Evolutionary conservation across 352 stramenopile genomes (phyloP), one percentile per base, ranked within the genome.

Genomic region (Plasmopara muralis): DNA sequence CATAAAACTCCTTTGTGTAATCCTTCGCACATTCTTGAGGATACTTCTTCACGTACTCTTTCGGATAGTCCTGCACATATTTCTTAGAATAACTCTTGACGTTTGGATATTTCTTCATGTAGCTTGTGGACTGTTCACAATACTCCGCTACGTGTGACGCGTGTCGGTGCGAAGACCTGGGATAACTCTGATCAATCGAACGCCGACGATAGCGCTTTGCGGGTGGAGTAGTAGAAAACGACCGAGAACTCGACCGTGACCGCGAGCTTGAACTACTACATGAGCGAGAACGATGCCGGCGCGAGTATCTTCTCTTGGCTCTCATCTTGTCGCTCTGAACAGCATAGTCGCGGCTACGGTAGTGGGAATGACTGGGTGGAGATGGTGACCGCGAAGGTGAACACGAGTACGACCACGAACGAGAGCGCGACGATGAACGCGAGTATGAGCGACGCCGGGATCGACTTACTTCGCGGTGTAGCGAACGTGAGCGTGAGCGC

Each of bases 161-260:
- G 30, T 54, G 51, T 33, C 55, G 55, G 31, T 55, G 62, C 13
- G 55, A 68, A 20, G 54, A 59, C 25, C 45, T 55, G 0, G 55
- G 48, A 12, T 62, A 50, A 35, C 15, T 62, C 9, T 60, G 25
- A 6, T 69, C 53, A 37, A 59, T 53, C 20, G 64, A 67, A 6
- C 64, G 62, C 45, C 54, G 64, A 50, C 50, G 60, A 43, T 64
- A 63, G 38, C 46, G 53, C 38, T 72, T 68, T 20, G 51, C 10
- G 5, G 50, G 64, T 6, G 64, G 57, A 15, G 62, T 67, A 15
- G 38, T 41, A 50, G 64, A 68, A 15, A 37, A 42, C 8, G 70
- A 79, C 9, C 64, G 65, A 9, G 69, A 73, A 51, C 61, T 72
- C 16, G 64, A 74, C 41, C 34, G 63, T 35, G 67, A 74, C 38